A percentile compares a stretch with the other conserved stretches of the same genome.
These are phyloP conservation scores for Luzula sylvatica DNA, from an alignment of 176 grass and related monocot genomes.

Conservation along the genomic window DNA sequence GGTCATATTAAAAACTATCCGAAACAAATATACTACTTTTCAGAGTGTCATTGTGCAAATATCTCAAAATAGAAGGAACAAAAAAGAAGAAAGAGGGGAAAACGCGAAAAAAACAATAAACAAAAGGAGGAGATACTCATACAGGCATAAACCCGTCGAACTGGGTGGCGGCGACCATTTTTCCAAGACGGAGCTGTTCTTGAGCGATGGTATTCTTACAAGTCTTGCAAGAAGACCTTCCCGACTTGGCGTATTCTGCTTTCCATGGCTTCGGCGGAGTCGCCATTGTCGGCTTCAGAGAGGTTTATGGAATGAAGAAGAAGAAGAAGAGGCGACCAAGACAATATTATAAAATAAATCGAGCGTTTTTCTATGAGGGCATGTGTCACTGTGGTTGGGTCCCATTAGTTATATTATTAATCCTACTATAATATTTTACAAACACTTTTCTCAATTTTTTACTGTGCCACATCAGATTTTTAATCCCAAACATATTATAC, in stretches of 20 bases:
- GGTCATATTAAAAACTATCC: too few relatives aligned
- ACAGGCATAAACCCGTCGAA: conserved; percentile 98
- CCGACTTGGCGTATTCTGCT: conserved; percentile 90
- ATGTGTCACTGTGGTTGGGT: too few relatives aligned
- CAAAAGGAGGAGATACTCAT: not conserved
- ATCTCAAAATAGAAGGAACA: not conserved
- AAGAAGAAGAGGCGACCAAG: not conserved
- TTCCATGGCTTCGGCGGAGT: conserved; percentile 68
- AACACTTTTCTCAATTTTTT: too few relatives aligned
- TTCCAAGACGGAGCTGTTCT: conserved; percentile 75
- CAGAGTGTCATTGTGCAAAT: conserved; percentile 2
- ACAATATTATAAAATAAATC: not conserved
- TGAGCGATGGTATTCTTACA: conserved; percentile 72
- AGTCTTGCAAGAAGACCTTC: conserved; percentile 77
- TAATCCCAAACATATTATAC: too few relatives aligned
- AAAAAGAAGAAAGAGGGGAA: not conserved
- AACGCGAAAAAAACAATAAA: not conserved
- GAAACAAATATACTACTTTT: not conserved
- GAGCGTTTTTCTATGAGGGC: too few relatives aligned
- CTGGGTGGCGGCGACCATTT: conserved; percentile 85
- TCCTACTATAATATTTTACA: too few relatives aligned
- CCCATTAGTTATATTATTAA: too few relatives aligned
- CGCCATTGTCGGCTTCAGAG: conserved; percentile 34
- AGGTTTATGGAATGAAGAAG: not conserved
- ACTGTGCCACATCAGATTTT: too few relatives aligned